These are phyloP conservation scores for Ceratobasidium sp. DNA, from an alignment of 1,284 basidiomycete species.

Conservation along the genomic window DNA sequence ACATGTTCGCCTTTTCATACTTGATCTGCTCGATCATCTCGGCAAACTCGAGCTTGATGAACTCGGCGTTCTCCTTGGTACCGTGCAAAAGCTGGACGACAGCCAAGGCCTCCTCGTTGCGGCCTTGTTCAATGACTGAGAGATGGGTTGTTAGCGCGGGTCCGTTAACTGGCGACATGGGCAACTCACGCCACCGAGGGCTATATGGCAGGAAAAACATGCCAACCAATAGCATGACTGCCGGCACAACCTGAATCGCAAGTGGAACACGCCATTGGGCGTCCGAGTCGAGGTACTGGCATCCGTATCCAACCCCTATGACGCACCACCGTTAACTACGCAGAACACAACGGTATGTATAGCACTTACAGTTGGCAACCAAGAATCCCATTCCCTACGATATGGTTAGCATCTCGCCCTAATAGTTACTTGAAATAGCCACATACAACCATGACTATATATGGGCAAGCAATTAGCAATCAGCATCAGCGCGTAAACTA, in stretches of 20 bases:
- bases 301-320: conserved; percentile 55
- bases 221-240: conserved; percentile 51
- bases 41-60: conserved; percentile 52
- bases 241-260: conserved; percentile 48
- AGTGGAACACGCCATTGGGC: conserved; percentile 52
- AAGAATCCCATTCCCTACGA: conserved; percentile 51
- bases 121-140: conserved; percentile 51
- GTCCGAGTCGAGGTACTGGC: conserved; percentile 51
- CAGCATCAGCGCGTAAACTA: background rate
- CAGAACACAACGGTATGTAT: background rate
- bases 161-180: background rate
- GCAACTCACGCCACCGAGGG: conserved; percentile 53
- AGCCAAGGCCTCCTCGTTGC: conserved; percentile 50
- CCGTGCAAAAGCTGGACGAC: conserved; percentile 51
- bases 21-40: conserved; percentile 52
- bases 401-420: background rate
- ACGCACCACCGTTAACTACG: conserved; percentile 1
- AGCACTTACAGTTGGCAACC: conserved; percentile 50
- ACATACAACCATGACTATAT: conserved; percentile 44
- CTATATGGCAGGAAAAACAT: conserved; percentile 58
- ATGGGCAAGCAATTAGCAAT: conserved; percentile 3
- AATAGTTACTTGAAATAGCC: background rate
- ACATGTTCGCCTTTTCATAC: conserved; percentile 46
- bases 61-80: conserved; percentile 47
- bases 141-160: background rate